Evolutionary conservation across 768 basidiomycete genomes (phyloP), one percentile per base, ranked within the genome.

Genomic region (Suillus brevipes): DNA sequence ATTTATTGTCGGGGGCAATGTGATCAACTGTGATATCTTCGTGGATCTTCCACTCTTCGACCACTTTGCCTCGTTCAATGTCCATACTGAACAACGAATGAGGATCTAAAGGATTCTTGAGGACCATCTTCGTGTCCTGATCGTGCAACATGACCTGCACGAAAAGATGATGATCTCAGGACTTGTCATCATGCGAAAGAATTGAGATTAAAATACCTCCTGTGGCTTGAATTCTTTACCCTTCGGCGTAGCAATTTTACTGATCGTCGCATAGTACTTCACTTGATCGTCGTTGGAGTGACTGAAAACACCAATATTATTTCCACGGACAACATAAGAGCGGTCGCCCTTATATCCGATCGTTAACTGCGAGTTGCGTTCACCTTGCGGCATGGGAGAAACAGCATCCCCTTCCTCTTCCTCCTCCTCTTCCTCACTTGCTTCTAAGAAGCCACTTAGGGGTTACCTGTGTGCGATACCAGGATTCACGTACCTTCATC

Each of bases 31-130:
- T 81, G 68, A 99, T 82, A 72, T 90, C 83, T 42, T 98, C 94
- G 74, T 95, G 90, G n/a, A 99, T 89, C 74, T 95, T 97, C 95
- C 95, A 98, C 75, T 99, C 97, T 74, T 99, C 97, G 25, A 99
- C 94, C 36, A 99, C 89, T 78, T 97, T 97, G 50, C 94, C 97
- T 31, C 89, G 88, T 77, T 97, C 91, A 66, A 99, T 86, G 78
- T 99, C 97, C 85, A 99, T 88, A 68, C 83, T 88, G 79, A 88
- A 97, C 50, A 99, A 79, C 0, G 95, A 89, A 71, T 94, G 87
- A 4, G 90, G 88, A 45, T 94, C 87, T 45, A 78, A 75, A 4
- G 94, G 88, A 73, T 97, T 91, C 86, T 93, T 92, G 63, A 99
- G 75, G 62, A 99, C 80, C 95, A 99, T 95, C 79, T 94, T 94